These are phyloP conservation scores for Nicotiana benthamiana DNA, from an alignment of 257 asterid genomes.

Conservation along the genomic window DNA sequence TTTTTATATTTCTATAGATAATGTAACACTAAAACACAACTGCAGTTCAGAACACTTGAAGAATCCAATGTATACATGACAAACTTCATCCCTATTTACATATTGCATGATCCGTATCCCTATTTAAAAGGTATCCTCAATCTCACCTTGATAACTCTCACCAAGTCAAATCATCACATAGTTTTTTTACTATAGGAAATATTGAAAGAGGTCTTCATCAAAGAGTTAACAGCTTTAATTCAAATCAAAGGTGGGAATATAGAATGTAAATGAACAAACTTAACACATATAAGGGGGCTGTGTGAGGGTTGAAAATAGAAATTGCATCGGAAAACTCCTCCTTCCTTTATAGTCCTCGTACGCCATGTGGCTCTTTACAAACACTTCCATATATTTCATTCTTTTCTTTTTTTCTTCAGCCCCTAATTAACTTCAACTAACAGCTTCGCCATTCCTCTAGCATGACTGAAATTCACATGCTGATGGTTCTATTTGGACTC, in stretches of 20 bases:
- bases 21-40: background rate
- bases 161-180: background rate
- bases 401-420: too few species aligned
- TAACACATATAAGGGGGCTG: background rate
- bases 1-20: background rate
- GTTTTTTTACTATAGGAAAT: background rate
- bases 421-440: background rate
- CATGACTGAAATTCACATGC: background rate
- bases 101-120: background rate
- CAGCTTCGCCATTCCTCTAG: background rate
- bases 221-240: background rate
- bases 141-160: background rate
- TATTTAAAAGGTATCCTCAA: too few species aligned
- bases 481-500: background rate
- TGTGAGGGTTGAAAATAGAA: background rate
- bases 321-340: background rate
- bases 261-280: conserved; percentile 1
- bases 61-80: background rate
- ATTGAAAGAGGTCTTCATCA: background rate
- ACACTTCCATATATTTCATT: too few species aligned
- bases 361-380: too few species aligned
- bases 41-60: background rate
- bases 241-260: background rate
- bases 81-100: background rate
- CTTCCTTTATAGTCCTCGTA: too few species aligned